These are phyloP conservation scores for Eragrostis tef DNA, from an alignment of 202 grass and related monocot species.

Conservation along the genomic window DNA sequence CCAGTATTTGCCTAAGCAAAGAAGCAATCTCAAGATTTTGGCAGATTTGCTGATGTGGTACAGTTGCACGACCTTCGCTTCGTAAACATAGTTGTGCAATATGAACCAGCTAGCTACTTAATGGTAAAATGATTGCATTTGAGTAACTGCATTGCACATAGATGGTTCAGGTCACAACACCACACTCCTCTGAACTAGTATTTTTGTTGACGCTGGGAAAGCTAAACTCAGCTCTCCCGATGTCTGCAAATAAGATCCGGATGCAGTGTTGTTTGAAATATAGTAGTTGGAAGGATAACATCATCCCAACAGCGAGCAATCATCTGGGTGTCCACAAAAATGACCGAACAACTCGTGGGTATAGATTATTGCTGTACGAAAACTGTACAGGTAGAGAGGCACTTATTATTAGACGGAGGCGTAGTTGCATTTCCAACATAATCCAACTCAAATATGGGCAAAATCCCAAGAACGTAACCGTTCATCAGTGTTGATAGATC, in stretches of 20 bases:
- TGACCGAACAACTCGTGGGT: background rate
- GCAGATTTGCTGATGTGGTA: background rate
- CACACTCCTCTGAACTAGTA: no score
- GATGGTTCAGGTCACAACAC: no score
- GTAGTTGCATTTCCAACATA: background rate
- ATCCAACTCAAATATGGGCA: background rate
- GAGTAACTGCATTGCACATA: background rate
- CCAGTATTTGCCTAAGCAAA: background rate
- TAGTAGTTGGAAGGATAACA: conserved; percentile 33
- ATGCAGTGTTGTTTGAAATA: background rate
- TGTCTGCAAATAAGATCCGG: no score
- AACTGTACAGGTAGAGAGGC: background rate
- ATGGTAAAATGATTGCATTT: background rate
- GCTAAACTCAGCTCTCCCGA: no score
- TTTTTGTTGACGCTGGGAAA: no score
- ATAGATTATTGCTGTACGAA: background rate
- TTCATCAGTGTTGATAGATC: background rate
- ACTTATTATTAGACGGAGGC: conserved; percentile 10
- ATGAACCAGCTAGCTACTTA: background rate
- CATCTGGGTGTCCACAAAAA: background rate
- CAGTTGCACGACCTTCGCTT: background rate
- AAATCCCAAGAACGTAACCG: background rate
- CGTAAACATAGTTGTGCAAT: background rate
- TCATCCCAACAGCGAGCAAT: conserved; percentile 18
- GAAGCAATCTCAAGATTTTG: background rate